Base-by-base conservation (phyloP, 163 green algal genomes). In the Trebouxiophyceae sp. region DNA sequence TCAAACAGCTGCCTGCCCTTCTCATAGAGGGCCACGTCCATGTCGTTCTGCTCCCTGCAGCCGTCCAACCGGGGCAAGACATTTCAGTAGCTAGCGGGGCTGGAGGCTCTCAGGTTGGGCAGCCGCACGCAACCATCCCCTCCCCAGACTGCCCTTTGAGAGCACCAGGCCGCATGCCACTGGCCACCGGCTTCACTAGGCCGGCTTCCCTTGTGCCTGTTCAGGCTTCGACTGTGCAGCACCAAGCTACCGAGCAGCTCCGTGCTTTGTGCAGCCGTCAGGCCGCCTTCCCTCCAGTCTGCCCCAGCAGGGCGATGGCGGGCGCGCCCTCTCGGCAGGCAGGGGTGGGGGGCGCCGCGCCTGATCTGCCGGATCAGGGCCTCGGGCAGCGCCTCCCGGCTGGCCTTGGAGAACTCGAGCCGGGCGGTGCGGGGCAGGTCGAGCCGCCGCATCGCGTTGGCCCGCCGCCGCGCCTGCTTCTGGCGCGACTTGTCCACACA, bases 401-500 rank as follows among this genome's bases (percentile, higher is more conserved):
- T 56, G 20, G 22, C n/a, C 39, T 66, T 56, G 60, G 23, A 26
- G 62, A 60, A 68, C 2, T 46, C 30, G 5, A 61, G 45, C 29
- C 30, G 6, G 45, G 19, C 23, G 5, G 22, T 28, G 8, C 68
- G 50, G 24, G 60, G 45, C 28, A 60, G 62, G 33, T 44, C 31
- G 60, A 84, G 66, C 26, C 62, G 67, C 7, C 55, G 46, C 54
- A 85, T 34, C 32, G 64, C 72, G 59, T 54, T 70, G 34, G 73
- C 63, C 39, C 68, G 65, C 34, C 71, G 63, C n/a, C 60, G 23
- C 7, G 57, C 29, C 33, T 73, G 74, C 26, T 67, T 67, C 22
- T 45, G 74, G 59, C 77, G 75, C 20, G 78, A 69, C 0, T 65
- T 54, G 5, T 66, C 62, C 0, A 70, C 69, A 63, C 78, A 85